These are phyloP conservation scores for Salix brachista DNA, from an alignment of 345 rosid genomes.

Conservation along the genomic window DNA sequence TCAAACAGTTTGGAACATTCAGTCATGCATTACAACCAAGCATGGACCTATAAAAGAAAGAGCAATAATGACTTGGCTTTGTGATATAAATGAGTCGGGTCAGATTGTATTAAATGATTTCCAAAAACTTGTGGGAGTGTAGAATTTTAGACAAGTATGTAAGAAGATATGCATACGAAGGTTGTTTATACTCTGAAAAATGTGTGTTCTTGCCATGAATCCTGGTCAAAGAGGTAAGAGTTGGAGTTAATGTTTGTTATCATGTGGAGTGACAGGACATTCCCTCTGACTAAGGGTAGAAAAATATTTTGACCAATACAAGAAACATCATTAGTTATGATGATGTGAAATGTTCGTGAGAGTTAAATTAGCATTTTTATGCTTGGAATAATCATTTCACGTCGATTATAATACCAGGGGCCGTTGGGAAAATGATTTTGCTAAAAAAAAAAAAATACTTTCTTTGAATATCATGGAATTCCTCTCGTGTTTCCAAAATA, in stretches of 20 bases:
- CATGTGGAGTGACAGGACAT: conserved; percentile 5
- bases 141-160: too few relatives aligned
- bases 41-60: too few relatives aligned
- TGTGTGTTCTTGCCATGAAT: neutral
- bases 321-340: neutral
- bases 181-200: neutral
- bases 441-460: too few relatives aligned
- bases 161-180: neutral
- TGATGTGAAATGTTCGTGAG: neutral
- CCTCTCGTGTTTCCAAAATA: neutral
- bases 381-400: too few relatives aligned
- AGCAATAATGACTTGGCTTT: neutral
- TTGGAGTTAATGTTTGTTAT: conserved; percentile 3
- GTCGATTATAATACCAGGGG: too few relatives aligned
- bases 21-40: too few relatives aligned
- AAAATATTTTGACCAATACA: conserved; percentile 4
- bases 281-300: conserved; percentile 17
- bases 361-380: neutral
- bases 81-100: neutral
- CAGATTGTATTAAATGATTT: too few relatives aligned
- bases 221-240: neutral
- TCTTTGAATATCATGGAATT: too few relatives aligned
- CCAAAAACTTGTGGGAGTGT: too few relatives aligned
- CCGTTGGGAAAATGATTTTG: too few relatives aligned
- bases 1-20: too few relatives aligned